Conservation (phyloP, 768 basidiomycete species). For the Psilocybe cubensis region DNA sequence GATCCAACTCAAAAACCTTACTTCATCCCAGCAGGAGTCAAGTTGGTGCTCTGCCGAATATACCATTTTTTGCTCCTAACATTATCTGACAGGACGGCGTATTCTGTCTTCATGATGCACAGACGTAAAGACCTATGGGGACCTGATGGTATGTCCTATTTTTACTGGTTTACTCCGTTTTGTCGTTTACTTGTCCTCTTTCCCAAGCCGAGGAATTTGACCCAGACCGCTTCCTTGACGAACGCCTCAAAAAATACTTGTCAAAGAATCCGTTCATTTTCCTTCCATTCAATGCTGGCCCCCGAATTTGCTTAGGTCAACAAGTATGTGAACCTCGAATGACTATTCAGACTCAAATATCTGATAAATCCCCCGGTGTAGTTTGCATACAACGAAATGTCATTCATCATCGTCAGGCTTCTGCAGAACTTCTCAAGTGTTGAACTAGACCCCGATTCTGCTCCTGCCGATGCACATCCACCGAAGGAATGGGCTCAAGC, state of each 20-base stretch:
- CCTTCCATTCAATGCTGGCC: conserved; percentile 66
- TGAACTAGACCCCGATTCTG: conserved; percentile 47
- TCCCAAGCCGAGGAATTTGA: conserved; percentile 64
- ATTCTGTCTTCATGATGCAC: conserved; percentile 70
- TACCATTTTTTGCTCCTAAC: not conserved
- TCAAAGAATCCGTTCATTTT: conserved; percentile 71
- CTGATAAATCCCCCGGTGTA: conserved; percentile 18
- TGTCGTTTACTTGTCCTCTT: not conserved
- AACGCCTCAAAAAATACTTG: conserved; percentile 63
- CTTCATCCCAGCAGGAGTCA: conserved; percentile 55
- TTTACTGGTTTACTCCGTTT: not conserved
- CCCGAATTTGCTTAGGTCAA: conserved; percentile 64
- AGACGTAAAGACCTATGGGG: conserved; percentile 71
- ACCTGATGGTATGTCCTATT: conserved; percentile 55
- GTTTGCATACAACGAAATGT: conserved; percentile 66
- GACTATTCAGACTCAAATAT: not conserved
- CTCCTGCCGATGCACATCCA: conserved; percentile 47
- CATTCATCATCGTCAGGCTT: conserved; percentile 65
- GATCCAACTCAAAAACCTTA: conserved; percentile 49
- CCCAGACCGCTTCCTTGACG: conserved; percentile 72
- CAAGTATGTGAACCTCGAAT: conserved; percentile 39
- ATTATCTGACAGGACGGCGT: conserved; percentile 29
- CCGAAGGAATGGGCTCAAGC: conserved; percentile 49
- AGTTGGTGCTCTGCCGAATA: conserved; percentile 10
- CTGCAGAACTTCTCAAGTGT: conserved; percentile 61